Conservation (phyloP, 192 early-diverging fungal genomes). For the Mortierella claussenii region DNA sequence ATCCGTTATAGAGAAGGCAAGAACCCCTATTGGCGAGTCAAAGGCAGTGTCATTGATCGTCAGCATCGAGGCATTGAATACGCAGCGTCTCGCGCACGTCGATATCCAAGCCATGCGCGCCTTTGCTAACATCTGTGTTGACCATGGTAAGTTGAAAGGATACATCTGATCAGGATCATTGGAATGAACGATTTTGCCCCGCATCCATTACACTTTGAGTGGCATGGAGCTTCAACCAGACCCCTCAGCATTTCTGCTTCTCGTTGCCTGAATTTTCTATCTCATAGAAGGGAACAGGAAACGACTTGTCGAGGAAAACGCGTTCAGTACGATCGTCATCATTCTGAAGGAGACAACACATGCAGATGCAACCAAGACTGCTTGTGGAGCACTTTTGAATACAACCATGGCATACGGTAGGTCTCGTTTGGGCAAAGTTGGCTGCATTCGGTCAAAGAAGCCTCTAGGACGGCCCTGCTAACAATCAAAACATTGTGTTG, state of each 20-base stretch:
- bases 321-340: slow-evolving; percentile 37
- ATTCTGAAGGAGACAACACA: slow-evolving; percentile 36
- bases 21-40: slow-evolving; percentile 59
- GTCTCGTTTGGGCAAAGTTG: too few relatives aligned
- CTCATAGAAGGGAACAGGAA: slow-evolving; percentile 60
- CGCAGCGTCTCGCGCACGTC: slow-evolving; percentile 21
- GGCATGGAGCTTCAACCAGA: too few relatives aligned
- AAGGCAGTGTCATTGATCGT: slow-evolving; percentile 51
- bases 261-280: too few relatives aligned
- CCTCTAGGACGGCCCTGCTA: too few relatives aligned
- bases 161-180: too few relatives aligned
- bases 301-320: slow-evolving; percentile 45
- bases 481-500: too few relatives aligned
- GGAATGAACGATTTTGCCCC: too few relatives aligned
- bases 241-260: too few relatives aligned
- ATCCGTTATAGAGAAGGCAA: slow-evolving; percentile 34
- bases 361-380: slow-evolving; percentile 52
- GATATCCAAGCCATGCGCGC: slow-evolving; percentile 61
- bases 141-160: slow-evolving; percentile 61
- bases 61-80: slow-evolving; percentile 41
- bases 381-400: slow-evolving; percentile 62
- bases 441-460: too few relatives aligned
- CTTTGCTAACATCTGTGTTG: slow-evolving; percentile 65
- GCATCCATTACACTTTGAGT: too few relatives aligned
- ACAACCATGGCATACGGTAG: slow-evolving; percentile 62